A percentile compares a stretch with the other conserved stretches of the same genome.
Evolutionary conservation across 495 filamentous ascomycete genomes (phyloP).

Genomic region (Aspergillus steynii): DNA sequence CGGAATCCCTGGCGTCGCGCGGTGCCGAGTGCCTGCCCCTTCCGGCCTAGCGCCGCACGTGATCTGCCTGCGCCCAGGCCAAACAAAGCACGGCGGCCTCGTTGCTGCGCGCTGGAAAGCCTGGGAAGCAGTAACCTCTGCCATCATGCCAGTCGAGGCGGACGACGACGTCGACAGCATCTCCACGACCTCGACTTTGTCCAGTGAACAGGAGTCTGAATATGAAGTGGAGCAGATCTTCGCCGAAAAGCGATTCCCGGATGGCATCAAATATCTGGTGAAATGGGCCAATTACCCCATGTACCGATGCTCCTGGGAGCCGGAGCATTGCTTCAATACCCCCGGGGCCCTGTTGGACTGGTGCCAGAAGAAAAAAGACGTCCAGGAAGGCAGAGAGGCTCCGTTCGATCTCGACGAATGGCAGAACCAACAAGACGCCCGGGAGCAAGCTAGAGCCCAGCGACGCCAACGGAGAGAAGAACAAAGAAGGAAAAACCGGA

Average conservation of each 20-base stretch:
- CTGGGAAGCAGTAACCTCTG: not conserved
- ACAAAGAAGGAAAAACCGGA: conserved; percentile 40
- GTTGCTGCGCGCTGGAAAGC: no score
- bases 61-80: not conserved
- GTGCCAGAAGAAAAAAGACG: conserved; percentile 49
- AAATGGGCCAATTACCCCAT: conserved; percentile 66
- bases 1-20: conserved; percentile 22
- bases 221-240: conserved; percentile 49
- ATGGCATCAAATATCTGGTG: conserved; percentile 57
- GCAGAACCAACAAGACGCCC: conserved; percentile 29
- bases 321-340: conserved; percentile 51
- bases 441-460: conserved; percentile 29
- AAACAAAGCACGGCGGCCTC: not conserved
- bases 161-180: conserved; percentile 45
- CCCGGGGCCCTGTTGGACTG: conserved; percentile 52
- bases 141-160: not conserved
- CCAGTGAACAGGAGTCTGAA: conserved; percentile 37
- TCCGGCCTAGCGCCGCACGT: conserved; percentile 35
- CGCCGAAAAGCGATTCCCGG: conserved; percentile 44
- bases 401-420: conserved; percentile 53
- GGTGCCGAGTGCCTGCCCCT: conserved; percentile 27
- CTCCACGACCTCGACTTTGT: conserved; percentile 60
- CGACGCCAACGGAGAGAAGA: conserved; percentile 50
- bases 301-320: conserved; percentile 65
- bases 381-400: conserved; percentile 37